Evolutionary conservation across 306 rosid genomes (phyloP), one percentile per base, ranked within the genome.

Genomic region (Prunus mume): DNA sequence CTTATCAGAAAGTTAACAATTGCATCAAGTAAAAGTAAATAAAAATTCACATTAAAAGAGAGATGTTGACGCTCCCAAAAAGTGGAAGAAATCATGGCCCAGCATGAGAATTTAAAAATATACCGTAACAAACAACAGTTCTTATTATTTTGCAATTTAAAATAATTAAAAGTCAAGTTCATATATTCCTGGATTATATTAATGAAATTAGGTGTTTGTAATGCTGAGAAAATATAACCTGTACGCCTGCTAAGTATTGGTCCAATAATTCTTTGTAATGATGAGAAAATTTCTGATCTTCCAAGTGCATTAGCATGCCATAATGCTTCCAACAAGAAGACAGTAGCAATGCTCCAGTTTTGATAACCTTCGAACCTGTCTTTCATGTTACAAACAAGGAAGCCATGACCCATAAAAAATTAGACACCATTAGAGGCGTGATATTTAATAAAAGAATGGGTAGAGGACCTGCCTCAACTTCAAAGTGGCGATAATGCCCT

Each of bases 271-370:
- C 91, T 82, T 85, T 83, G 87, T 90, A 87, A 45, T 55, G 85
- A 74, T 81, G 87, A 55, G 89, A 78, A 74, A 88, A 86, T 54
- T 77, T 91, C 46, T 55, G 87, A 80, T 90, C 96, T 86, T 94
- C 96, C 89, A 94, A 83, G 81, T 80, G 83, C 66, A 94, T 83
- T 61, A 94, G 89, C 83, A 79, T 56, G 80, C 88, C 80, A 81
- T 91, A 94, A 83, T 94, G 98, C 89, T 92, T 94, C 98, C 98
- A 94, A 88, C 98, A 94, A 82, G 98, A 94, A 84, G 86, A 86
- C 62, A 94, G 91, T 51, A 94, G 85, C 87, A 89, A 72, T 56
- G 84, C 86, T 79, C 93, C 95, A 68, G 91, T 84, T 83, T 81
- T 89, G 72, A 85, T 75, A 80, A 84, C 84, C 83, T 83, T 85